Conservation (phyloP, 2,329 filamentous ascomycete species). For the Fusarium subtropicale region DNA sequence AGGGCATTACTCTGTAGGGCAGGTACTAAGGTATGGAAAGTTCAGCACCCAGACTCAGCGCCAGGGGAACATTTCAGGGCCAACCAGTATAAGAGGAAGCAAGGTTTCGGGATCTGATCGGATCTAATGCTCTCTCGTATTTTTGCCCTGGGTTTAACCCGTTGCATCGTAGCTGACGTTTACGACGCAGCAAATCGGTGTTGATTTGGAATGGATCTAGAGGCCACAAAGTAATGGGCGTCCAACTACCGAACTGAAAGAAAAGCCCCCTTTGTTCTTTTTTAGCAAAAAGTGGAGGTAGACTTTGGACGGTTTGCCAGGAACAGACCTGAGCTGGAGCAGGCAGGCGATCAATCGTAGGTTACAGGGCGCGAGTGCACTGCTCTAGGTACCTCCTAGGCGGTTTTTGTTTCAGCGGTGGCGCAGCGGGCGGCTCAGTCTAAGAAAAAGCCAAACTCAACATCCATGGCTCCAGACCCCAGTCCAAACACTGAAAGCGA, state of each 20-base stretch:
- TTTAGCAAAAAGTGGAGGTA: constrained; percentile 26
- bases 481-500: neutral
- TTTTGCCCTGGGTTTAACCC: neutral
- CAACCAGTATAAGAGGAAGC: constrained; percentile 11
- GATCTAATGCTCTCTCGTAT: constrained; percentile 5
- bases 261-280: constrained; percentile 18
- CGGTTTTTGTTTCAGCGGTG: constrained; percentile 29
- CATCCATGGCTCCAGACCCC: neutral
- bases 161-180: neutral
- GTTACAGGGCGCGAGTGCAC: constrained; percentile 2
- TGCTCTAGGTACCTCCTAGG: neutral
- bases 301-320: neutral
- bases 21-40: neutral
- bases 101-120: constrained; percentile 12
- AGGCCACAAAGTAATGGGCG: constrained; percentile 1
- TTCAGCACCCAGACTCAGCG: neutral
- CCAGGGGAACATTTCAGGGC: constrained; percentile 5
- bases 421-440: constrained; percentile 17
- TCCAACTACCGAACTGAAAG: constrained; percentile 13
- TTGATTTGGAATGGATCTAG: constrained; percentile 3
- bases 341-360: constrained; percentile 16
- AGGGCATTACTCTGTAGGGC: neutral
- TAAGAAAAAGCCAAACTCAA: neutral
- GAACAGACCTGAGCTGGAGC: constrained; percentile 11
- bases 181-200: constrained; percentile 21